Conservation (phyloP, 2,329 filamentous ascomycete species). For the Aspergillus melleus region DNA sequence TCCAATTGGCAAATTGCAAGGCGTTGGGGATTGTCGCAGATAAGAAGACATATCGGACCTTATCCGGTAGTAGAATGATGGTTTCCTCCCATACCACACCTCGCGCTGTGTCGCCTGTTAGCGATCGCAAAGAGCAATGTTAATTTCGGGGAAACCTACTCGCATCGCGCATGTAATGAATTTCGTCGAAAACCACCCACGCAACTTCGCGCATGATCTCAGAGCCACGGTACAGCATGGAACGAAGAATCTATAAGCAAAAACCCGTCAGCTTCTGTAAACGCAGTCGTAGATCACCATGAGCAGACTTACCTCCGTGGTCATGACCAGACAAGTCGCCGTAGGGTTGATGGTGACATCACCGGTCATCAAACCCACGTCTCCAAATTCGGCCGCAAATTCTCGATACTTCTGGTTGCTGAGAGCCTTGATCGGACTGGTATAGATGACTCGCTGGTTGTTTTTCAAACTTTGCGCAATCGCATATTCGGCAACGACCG, state of each 20-base stretch:
- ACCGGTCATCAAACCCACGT: constrained; percentile 97
- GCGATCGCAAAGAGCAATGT: background rate
- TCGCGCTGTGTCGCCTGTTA: constrained; percentile 52
- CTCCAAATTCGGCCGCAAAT: constrained; percentile 91
- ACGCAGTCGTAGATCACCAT: background rate
- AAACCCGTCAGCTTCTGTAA: constrained; percentile 10
- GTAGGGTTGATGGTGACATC: constrained; percentile 99
- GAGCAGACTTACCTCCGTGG: constrained; percentile 65
- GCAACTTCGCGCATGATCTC: constrained; percentile 99
- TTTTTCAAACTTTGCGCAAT: constrained; percentile 96
- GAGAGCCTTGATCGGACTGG: constrained; percentile 96
- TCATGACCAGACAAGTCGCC: constrained; percentile 97
- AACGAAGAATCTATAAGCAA: constrained; percentile 72
- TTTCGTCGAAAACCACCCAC: constrained; percentile 98
- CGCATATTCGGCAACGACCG: constrained; percentile 96
- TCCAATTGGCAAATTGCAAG: constrained; percentile 99
- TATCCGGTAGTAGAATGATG: constrained; percentile 95
- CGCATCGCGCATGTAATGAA: constrained; percentile 97
- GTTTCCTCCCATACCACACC: constrained; percentile 99
- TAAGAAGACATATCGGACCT: constrained; percentile 97
- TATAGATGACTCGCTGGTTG: constrained; percentile 98
- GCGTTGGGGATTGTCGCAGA: constrained; percentile 98
- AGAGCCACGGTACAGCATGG: constrained; percentile 96
- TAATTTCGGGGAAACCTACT: constrained; percentile 31
- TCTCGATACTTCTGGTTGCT: constrained; percentile 99